phyloP scores from a whole-genome alignment of 108 stramenopile genomes.

The Cylindrotheca fusiformis region DNA sequence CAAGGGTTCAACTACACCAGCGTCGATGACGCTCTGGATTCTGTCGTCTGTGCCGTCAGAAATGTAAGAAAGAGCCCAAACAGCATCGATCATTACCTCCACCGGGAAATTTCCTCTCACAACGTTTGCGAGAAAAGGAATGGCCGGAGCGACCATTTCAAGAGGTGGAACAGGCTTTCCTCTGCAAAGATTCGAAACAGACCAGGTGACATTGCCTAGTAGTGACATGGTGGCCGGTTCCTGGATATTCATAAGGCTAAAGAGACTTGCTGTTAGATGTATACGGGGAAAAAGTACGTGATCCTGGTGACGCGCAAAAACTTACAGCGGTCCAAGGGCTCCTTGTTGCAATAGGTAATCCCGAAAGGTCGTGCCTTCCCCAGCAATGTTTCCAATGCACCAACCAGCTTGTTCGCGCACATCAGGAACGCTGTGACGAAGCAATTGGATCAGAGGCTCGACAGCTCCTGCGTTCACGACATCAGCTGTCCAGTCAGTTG shows the following conservation, averaged over 20 bases:
- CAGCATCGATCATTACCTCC: slow-evolving; percentile 65
- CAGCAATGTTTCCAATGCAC: slow-evolving; percentile 96
- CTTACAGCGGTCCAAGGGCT: slow-evolving; percentile 59
- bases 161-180: slow-evolving; percentile 83
- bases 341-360: slow-evolving; percentile 63
- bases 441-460: slow-evolving; percentile 59
- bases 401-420: slow-evolving; percentile 95
- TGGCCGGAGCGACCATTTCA: slow-evolving; percentile 41
- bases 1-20: slow-evolving; percentile 41
- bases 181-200: slow-evolving; percentile 92
- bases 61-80: slow-evolving; percentile 91
- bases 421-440: slow-evolving; percentile 58
- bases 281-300: background rate
- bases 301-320: slow-evolving; percentile 8
- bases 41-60: slow-evolving; percentile 83
- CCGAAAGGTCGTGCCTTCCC: slow-evolving; percentile 73
- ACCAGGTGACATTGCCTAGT: slow-evolving; percentile 85
- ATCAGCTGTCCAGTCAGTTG: slow-evolving; percentile 60
- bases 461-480: slow-evolving; percentile 81
- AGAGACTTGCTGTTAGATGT: background rate
- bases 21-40: slow-evolving; percentile 66
- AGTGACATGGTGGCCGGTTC: slow-evolving; percentile 69
- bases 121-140: slow-evolving; percentile 8
- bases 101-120: slow-evolving; percentile 35
- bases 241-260: slow-evolving; percentile 64